Percentiles rank a stretch among this genome's conserved stretches.
Conservation (phyloP, 2,329 filamentous ascomycete species). For the Talaromyces sp. region DNA sequence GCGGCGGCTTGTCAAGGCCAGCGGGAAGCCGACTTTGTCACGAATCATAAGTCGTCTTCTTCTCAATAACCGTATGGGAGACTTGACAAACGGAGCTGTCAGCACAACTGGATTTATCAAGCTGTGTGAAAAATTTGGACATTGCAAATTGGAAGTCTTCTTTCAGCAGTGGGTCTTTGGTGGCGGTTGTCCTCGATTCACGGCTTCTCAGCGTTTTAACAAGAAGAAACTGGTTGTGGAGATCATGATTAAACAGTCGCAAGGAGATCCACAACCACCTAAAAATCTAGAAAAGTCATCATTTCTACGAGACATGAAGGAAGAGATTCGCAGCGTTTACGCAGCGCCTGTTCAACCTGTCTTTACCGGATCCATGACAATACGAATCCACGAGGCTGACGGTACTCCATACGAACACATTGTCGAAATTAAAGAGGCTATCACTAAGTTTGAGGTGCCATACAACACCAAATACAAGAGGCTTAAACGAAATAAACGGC, state of each 20-base stretch:
- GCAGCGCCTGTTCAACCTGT: slow-evolving; percentile 70
- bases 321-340: slow-evolving; percentile 68
- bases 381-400: slow-evolving; percentile 95
- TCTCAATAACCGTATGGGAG: slow-evolving; percentile 79
- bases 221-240: slow-evolving; percentile 96
- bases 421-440: slow-evolving; percentile 85
- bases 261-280: slow-evolving; percentile 57
- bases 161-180: slow-evolving; percentile 91
- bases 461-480: slow-evolving; percentile 99
- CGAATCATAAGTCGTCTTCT: slow-evolving; percentile 84
- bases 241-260: slow-evolving; percentile 79
- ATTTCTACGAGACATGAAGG: slow-evolving; percentile 82
- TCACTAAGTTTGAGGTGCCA: slow-evolving; percentile 85
- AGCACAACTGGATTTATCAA: slow-evolving; percentile 75
- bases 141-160: slow-evolving; percentile 82
- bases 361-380: slow-evolving; percentile 96
- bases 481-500: slow-evolving; percentile 79
- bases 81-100: slow-evolving; percentile 67
- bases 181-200: slow-evolving; percentile 83
- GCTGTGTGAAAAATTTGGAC: slow-evolving; percentile 82
- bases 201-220: slow-evolving; percentile 87
- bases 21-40: slow-evolving; percentile 77
- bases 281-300: slow-evolving; percentile 66
- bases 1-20: slow-evolving; percentile 83
- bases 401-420: slow-evolving; percentile 98